Percentiles rank a stretch among this genome's conserved stretches.
These are phyloP conservation scores for Paralagenidium karlingii DNA, from an alignment of 352 stramenopile genomes.

Conservation along the genomic window DNA sequence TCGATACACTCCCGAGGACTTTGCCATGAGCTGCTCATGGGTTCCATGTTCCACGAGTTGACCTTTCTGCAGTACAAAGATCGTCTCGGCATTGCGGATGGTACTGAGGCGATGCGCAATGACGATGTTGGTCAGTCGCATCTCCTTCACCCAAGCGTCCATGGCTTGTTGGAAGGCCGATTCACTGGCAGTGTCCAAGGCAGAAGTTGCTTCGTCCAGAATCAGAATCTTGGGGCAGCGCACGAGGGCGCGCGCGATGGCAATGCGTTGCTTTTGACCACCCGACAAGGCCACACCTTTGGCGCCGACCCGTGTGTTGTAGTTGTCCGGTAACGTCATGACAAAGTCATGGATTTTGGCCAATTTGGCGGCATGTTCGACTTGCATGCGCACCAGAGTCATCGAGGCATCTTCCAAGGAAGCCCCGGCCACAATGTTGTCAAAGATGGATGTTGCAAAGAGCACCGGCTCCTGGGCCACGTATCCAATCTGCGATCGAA, in stretches of 20 bases:
- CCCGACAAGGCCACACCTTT: slow-evolving; percentile 72
- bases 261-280: slow-evolving; percentile 12
- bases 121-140: slow-evolving; percentile 22
- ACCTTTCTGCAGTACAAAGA: slow-evolving; percentile 46
- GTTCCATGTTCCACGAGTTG: slow-evolving; percentile 32
- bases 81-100: slow-evolving; percentile 79
- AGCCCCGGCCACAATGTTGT: slow-evolving; percentile 84
- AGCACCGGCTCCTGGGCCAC: slow-evolving; percentile 84
- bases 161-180: slow-evolving; percentile 44
- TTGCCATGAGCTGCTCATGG: slow-evolving; percentile 21
- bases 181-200: slow-evolving; percentile 63
- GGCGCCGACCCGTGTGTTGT: slow-evolving; percentile 25
- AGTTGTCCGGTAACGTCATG: slow-evolving; percentile 66
- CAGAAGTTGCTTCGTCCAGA: slow-evolving; percentile 66
- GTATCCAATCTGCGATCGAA: slow-evolving; percentile 20
- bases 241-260: slow-evolving; percentile 51
- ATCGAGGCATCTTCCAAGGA: slow-evolving; percentile 16
- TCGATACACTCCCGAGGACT: slow-evolving; percentile 29
- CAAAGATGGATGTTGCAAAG: slow-evolving; percentile 76
- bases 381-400: slow-evolving; percentile 14
- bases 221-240: slow-evolving; percentile 24
- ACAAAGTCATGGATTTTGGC: slow-evolving; percentile 50
- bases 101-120: slow-evolving; percentile 45
- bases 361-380: slow-evolving; percentile 52
- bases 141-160: slow-evolving; percentile 21